These are phyloP conservation scores for Neltuma alba DNA, from an alignment of 306 rosid species.

Conservation along the genomic window DNA sequence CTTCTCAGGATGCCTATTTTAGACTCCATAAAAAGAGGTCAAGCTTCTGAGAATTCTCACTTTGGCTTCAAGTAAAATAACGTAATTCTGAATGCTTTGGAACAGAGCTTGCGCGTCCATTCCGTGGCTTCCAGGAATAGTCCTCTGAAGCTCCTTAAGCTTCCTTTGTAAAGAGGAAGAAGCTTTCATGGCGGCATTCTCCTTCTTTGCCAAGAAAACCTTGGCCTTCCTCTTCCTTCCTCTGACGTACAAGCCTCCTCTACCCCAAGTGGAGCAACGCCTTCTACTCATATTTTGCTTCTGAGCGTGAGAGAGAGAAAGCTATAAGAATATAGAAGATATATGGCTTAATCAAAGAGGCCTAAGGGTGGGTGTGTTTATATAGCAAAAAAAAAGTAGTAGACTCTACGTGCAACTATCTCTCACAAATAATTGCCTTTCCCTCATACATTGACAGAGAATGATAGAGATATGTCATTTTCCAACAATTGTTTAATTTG, in stretches of 20 bases:
- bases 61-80: constrained; percentile 60
- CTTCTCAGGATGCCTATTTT: background rate
- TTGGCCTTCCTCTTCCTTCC: constrained; percentile 60
- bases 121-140: constrained; percentile 53
- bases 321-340: background rate
- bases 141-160: constrained; percentile 58
- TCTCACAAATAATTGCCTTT: constrained; percentile 45
- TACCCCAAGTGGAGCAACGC: constrained; percentile 39
- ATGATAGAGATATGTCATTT: constrained; percentile 25
- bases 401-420: constrained; percentile 8
- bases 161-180: constrained; percentile 39
- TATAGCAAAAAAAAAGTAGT: constrained; percentile 36
- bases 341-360: constrained; percentile 12
- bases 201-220: constrained; percentile 37
- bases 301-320: background rate
- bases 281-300: constrained; percentile 45
- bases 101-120: constrained; percentile 49
- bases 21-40: constrained; percentile 65
- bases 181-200: background rate
- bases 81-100: constrained; percentile 55
- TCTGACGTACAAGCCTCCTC: constrained; percentile 43
- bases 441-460: constrained; percentile 16
- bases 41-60: constrained; percentile 59
- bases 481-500: constrained; percentile 30
- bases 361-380: constrained; percentile 15